Percentiles rank a stretch among this genome's conserved stretches.
Conservation (phyloP, 352 stramenopile genomes). For the Thraustochytrium sp. region DNA sequence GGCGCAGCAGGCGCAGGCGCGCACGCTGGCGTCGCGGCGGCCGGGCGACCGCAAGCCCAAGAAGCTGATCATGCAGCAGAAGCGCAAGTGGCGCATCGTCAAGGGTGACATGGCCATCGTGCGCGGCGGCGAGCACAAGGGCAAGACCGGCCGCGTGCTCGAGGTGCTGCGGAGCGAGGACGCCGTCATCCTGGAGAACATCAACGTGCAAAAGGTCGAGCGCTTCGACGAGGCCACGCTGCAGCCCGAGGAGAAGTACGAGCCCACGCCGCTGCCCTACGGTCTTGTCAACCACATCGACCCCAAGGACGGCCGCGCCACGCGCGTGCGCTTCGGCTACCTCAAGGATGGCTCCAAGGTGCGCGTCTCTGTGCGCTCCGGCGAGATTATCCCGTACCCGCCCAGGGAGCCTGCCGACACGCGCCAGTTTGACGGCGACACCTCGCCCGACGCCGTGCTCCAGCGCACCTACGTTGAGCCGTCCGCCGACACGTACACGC, state of each 20-base stretch:
- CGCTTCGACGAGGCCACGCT: not conserved
- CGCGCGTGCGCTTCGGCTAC: conserved; percentile 68
- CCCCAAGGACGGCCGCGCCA: conserved; percentile 58
- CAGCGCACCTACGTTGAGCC: conserved; percentile 14
- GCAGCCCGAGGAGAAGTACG: conserved; percentile 12
- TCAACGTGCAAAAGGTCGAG: conserved; percentile 44
- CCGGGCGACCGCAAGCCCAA: not conserved
- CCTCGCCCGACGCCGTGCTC: not conserved
- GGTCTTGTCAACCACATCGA: conserved; percentile 49
- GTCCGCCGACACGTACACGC: too few relatives aligned
- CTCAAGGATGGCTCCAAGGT: conserved; percentile 87
- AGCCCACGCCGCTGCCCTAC: conserved; percentile 45
- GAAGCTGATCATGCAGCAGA: not conserved
- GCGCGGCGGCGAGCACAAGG: conserved; percentile 33
- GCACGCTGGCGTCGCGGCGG: too few relatives aligned
- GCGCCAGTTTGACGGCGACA: not conserved
- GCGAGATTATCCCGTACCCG: conserved; percentile 87
- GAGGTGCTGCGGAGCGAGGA: conserved; percentile 46
- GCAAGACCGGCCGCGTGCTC: conserved; percentile 50
- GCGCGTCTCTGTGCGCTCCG: conserved; percentile 85
- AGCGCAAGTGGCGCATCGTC: conserved; percentile 45
- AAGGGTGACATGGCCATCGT: conserved; percentile 48
- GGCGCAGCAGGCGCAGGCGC: too few relatives aligned
- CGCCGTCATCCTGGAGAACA: conserved; percentile 47
- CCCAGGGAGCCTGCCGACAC: not conserved